Conservation (phyloP, 1,139 yeast species). For the Hansenula sp. region DNA sequence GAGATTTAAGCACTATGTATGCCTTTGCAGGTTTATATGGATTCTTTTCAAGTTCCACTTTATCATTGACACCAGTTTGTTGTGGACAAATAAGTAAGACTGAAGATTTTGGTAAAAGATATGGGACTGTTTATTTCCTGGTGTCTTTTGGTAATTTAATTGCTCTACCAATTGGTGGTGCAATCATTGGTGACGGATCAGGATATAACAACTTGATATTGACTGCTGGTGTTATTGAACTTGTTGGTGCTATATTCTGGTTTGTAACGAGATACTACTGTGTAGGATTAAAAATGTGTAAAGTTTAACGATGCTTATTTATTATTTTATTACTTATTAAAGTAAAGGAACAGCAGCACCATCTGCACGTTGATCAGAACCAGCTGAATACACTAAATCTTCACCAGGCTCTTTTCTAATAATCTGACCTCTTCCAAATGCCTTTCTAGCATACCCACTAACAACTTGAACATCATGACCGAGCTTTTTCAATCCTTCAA, state of each 20-base stretch:
- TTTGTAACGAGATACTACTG: conserved; percentile 25
- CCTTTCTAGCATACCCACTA: conserved; percentile 40
- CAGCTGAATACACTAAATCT: conserved; percentile 54
- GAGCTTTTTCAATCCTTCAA: conserved; percentile 37
- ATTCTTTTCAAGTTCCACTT: conserved; percentile 43
- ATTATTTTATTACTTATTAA: neutral
- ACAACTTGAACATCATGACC: conserved; percentile 57
- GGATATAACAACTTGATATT: conserved; percentile 22
- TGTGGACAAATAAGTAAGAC: conserved; percentile 28
- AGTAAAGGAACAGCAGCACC: conserved; percentile 62
- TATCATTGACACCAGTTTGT: conserved; percentile 39
- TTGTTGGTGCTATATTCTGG: conserved; percentile 17
- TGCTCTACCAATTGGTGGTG: conserved; percentile 47
- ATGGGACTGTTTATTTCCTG: conserved; percentile 41
- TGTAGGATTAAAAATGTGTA: neutral
- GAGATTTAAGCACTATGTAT: conserved; percentile 40
- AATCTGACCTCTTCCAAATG: conserved; percentile 74
- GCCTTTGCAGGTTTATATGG: conserved; percentile 39
- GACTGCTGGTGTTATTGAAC: conserved; percentile 14
- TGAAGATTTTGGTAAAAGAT: conserved; percentile 41
- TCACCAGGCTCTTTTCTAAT: conserved; percentile 42
- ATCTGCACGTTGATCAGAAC: conserved; percentile 77
- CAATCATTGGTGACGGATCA: conserved; percentile 33
- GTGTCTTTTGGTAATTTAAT: conserved; percentile 39
- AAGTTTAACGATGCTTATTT: neutral